Base-by-base conservation (phyloP, 163 green algal species). In the Chlamydomonas reinhardtii region DNA sequence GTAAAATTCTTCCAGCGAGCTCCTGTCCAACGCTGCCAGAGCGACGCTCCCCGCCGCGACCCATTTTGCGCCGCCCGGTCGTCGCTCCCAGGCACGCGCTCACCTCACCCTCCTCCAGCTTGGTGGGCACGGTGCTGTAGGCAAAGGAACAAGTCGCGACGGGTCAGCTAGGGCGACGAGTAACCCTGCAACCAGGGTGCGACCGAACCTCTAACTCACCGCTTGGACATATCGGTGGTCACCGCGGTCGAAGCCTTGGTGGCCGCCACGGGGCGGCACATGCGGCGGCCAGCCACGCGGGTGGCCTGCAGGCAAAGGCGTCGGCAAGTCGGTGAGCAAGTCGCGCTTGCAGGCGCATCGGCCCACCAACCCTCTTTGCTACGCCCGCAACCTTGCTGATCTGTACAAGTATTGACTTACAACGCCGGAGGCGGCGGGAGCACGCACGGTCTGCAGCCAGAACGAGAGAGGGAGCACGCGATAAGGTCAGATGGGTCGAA, bases 91-190 rank as follows among this genome's bases (percentile, higher is more conserved):
- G 59, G 20, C 59, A 22, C 59, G 12, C 59, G 24, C 80, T 86
- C 70, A 86, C 80, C 80, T 95, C 93, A 82, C 94, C 95, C 90
- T 98, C 91, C 94, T 99, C 96, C 61, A 99, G 92, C 90, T 96
- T 91, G 20, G 94, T 89, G 8, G 96, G 95, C 81, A 97, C 93
- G 15, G 89, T 52, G 24, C 73, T 78, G 83, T 85, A 90, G 78
- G 43, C 9, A 29, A 69, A 62, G 24, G 5, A 1, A 64, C 62
- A 64, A 11, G 20, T 24, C 29, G 48, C 11, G 14, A 19, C 6
- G 48, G 17, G 48, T 56, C 48, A 56, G 48, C 59, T 4, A 65
- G 24, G 22, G n/a, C 77, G 66, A 76, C 39, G 31, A 79, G 70
- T 68, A 82, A 56, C 75, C 85, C 22, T 65, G 75, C 31, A 85